phyloP scores from a whole-genome alignment of 805 yeast species.

The Spathaspora sp. region DNA sequence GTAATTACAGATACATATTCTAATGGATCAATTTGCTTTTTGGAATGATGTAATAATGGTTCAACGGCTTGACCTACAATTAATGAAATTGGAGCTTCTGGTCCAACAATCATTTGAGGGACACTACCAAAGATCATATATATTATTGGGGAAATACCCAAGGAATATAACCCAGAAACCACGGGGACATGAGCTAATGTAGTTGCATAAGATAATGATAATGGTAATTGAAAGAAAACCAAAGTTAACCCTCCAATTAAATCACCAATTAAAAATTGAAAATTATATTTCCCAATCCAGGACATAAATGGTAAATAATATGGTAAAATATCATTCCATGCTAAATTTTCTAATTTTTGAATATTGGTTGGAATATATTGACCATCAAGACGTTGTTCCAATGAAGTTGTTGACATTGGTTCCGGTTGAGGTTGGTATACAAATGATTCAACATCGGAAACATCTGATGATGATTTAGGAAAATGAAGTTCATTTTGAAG shows the following conservation, averaged over 20 bases:
- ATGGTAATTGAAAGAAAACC: slow-evolving; percentile 89
- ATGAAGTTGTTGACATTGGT: background rate
- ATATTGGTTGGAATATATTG: slow-evolving; percentile 22
- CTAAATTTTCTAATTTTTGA: slow-evolving; percentile 16
- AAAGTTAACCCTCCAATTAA: slow-evolving; percentile 79
- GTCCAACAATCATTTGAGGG: slow-evolving; percentile 46
- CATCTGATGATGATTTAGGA: background rate
- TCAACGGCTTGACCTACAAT: slow-evolving; percentile 46
- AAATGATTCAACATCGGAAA: slow-evolving; percentile 7
- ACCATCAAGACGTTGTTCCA: background rate
- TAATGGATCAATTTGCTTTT: slow-evolving; percentile 31
- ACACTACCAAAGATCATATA: slow-evolving; percentile 41
- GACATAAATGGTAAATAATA: slow-evolving; percentile 66
- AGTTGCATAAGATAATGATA: slow-evolving; percentile 49
- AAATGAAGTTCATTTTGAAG: background rate
- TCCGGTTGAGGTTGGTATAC: background rate
- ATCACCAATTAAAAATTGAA: slow-evolving; percentile 51
- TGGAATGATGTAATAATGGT: slow-evolving; percentile 35
- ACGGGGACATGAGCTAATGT: slow-evolving; percentile 43
- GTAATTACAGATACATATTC: slow-evolving; percentile 67
- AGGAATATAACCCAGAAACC: slow-evolving; percentile 34
- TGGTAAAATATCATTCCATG: slow-evolving; percentile 39
- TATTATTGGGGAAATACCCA: slow-evolving; percentile 38
- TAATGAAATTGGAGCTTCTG: slow-evolving; percentile 43
- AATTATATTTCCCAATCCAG: slow-evolving; percentile 58